These are phyloP conservation scores for Turritis glabra DNA, from an alignment of 345 rosid species.

Conservation along the genomic window DNA sequence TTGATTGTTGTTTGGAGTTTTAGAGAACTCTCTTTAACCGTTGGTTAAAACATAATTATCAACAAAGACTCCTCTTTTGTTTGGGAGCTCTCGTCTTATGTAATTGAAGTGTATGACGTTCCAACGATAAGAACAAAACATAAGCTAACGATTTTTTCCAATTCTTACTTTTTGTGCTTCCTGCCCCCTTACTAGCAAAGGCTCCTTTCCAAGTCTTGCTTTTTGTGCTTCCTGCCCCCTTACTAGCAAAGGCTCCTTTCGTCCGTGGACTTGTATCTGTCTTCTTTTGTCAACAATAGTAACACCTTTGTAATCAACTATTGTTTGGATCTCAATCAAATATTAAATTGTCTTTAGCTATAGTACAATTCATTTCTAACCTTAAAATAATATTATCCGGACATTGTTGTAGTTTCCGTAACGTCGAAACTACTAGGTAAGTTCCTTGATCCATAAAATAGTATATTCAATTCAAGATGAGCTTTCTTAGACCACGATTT, in stretches of 20 bases:
- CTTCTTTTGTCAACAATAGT: not conserved
- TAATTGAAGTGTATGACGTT: not conserved
- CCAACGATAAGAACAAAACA: constrained; percentile 13
- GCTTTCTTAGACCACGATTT: constrained; percentile 9
- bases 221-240: too few relatives aligned
- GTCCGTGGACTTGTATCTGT: not conserved
- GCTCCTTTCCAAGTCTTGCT: too few relatives aligned
- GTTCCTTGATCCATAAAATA: constrained; percentile 6
- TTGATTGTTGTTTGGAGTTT: not conserved
- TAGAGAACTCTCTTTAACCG: not conserved
- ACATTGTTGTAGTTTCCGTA: not conserved
- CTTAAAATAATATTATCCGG: not conserved
- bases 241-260: not conserved
- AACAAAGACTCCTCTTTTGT: constrained; percentile 8
- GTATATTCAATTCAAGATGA: not conserved
- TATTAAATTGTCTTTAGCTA: not conserved
- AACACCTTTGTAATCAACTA: not conserved
- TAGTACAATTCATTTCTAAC: not conserved
- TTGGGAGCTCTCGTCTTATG: constrained; percentile 8
- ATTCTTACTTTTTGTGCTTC: too few relatives aligned
- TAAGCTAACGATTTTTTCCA: not conserved
- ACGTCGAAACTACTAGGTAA: constrained; percentile 25
- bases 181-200: too few relatives aligned
- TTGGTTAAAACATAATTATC: constrained; percentile 16
- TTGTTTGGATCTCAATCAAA: not conserved